These are phyloP conservation scores for Dothidotthia symphoricarpi DNA, from an alignment of 2,329 filamentous ascomycete genomes.

Conservation along the genomic window DNA sequence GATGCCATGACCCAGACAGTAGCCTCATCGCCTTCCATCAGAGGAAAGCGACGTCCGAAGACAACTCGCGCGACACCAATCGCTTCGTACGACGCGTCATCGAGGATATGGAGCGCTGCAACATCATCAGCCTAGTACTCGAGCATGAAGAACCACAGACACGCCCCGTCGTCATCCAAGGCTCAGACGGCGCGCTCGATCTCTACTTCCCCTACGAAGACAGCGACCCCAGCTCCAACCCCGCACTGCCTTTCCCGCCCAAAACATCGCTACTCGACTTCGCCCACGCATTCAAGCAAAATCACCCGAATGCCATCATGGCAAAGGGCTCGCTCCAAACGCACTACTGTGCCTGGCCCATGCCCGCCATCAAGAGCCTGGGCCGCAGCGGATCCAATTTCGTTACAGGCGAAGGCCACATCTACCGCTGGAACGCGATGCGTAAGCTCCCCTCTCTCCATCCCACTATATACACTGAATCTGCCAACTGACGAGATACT, in stretches of 20 bases:
- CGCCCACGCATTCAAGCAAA: constrained; percentile 14
- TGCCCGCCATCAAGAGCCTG: constrained; percentile 25
- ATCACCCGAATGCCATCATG: constrained; percentile 22
- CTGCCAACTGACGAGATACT: no score
- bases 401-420: constrained; percentile 29
- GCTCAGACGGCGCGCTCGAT: constrained; percentile 22
- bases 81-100: constrained; percentile 25
- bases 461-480: no score
- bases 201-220: constrained; percentile 30
- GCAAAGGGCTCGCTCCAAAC: constrained; percentile 30
- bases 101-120: constrained; percentile 30
- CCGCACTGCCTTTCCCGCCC: constrained; percentile 17
- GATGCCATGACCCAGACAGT: constrained; percentile 19
- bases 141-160: constrained; percentile 26
- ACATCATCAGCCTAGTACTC: constrained; percentile 16
- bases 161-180: constrained; percentile 23
- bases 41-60: constrained; percentile 3
- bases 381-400: constrained; percentile 24
- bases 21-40: constrained; percentile 10
- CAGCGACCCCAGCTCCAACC: constrained; percentile 11
- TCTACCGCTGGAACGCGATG: constrained; percentile 35
- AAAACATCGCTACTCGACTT: constrained; percentile 20
- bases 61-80: constrained; percentile 16
- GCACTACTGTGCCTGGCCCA: constrained; percentile 35
- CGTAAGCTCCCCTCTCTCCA: constrained; percentile 11